Evolutionary conservation across 164 flowering plant species (phyloP).

Genomic region (Vitis rotundifolia): DNA sequence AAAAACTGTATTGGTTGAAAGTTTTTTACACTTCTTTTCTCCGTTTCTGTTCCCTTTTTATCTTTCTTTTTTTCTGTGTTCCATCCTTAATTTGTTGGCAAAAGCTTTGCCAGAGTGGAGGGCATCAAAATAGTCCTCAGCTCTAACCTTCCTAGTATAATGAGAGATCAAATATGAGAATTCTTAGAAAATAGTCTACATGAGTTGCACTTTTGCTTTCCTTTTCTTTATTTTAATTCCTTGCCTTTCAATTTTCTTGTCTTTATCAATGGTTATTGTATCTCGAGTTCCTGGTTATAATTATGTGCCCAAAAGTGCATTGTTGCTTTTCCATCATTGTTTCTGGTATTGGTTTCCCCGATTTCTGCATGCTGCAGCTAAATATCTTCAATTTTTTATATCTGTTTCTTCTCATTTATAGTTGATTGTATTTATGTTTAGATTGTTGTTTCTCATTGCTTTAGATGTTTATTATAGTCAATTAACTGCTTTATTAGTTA

Average conservation of each 20-base stretch:
- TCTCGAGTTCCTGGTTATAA: background rate
- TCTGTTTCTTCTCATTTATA: background rate
- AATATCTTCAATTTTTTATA: background rate
- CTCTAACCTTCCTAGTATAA: background rate
- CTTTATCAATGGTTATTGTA: background rate
- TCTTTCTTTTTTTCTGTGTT: too few species aligned
- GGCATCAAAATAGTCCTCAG: background rate
- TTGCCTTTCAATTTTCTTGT: background rate
- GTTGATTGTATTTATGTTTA: background rate
- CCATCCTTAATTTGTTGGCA: background rate
- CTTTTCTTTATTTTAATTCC: background rate
- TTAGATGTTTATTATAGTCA: slow-evolving; percentile 1
- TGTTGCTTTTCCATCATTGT: too few species aligned
- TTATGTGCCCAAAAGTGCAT: background rate
- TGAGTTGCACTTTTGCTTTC: background rate
- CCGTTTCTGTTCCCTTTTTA: background rate
- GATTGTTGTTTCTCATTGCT: background rate
- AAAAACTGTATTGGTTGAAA: background rate
- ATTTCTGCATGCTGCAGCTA: background rate
- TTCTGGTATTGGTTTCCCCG: background rate
- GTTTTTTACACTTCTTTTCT: background rate
- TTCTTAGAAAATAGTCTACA: background rate
- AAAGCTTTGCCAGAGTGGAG: background rate
- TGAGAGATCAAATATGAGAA: background rate
- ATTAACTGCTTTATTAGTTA: slow-evolving; percentile 23